phyloP scores from a whole-genome alignment of 352 stramenopile species.

The Phytophthora hibernalis region DNA sequence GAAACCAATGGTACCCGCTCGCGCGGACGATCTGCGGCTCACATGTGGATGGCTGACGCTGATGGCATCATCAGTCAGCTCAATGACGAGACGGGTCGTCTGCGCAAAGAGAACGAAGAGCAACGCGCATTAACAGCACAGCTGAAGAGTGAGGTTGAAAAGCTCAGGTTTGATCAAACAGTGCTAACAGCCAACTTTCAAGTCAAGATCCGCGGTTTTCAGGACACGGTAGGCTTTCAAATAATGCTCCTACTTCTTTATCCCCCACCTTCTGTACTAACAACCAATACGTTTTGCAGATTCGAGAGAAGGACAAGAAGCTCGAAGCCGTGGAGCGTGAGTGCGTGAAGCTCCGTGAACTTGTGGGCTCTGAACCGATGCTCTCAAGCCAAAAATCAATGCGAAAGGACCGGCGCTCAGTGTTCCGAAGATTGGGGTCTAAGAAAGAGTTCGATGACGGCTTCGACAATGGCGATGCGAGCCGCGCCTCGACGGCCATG shows the following conservation, averaged over 20 bases:
- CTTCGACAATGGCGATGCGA: slow-evolving; percentile 51
- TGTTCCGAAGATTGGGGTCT: slow-evolving; percentile 77
- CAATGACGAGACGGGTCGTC: slow-evolving; percentile 70
- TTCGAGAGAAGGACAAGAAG: slow-evolving; percentile 89
- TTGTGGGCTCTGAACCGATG: slow-evolving; percentile 42
- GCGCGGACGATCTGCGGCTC: slow-evolving; percentile 67
- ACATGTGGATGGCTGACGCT: slow-evolving; percentile 88
- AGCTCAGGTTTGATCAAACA: slow-evolving; percentile 82
- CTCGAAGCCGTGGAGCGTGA: slow-evolving; percentile 77
- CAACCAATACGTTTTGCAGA: slow-evolving; percentile 30
- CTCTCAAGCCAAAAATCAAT: slow-evolving; percentile 46
- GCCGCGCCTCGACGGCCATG: slow-evolving; percentile 57
- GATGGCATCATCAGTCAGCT: slow-evolving; percentile 85
- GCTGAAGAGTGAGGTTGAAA: slow-evolving; percentile 76
- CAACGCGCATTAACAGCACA: slow-evolving; percentile 51
- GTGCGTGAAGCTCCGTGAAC: slow-evolving; percentile 70
- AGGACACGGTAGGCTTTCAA: slow-evolving; percentile 53
- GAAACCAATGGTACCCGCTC: slow-evolving; percentile 52
- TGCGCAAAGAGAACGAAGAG: slow-evolving; percentile 84
- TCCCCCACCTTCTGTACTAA: slow-evolving; percentile 14
- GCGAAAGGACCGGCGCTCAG: slow-evolving; percentile 56
- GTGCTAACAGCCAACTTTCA: slow-evolving; percentile 77
- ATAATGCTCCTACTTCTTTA: background rate
- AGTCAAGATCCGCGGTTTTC: slow-evolving; percentile 83
- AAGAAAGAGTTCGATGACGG: slow-evolving; percentile 71